Evolutionary conservation across 2,329 filamentous ascomycete species (phyloP).

Genomic region (Phoma herbarum): DNA sequence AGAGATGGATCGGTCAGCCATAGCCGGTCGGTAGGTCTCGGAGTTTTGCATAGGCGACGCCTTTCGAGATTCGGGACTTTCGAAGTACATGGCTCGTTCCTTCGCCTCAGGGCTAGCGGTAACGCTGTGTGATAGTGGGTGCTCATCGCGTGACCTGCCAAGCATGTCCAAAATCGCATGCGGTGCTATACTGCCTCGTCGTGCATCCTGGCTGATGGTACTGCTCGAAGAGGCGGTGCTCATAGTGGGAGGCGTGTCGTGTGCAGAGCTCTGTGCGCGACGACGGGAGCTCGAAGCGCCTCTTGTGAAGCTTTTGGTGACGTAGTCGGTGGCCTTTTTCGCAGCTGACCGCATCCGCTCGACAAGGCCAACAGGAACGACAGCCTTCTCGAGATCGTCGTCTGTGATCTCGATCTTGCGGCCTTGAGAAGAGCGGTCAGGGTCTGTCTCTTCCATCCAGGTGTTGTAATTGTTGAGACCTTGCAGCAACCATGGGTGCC

Average conservation of each 20-base stretch:
- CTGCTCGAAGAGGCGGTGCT: slow-evolving; percentile 63
- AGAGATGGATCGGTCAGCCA: slow-evolving; percentile 54
- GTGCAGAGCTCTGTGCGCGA: slow-evolving; percentile 63
- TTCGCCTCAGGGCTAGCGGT: slow-evolving; percentile 71
- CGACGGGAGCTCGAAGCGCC: slow-evolving; percentile 58
- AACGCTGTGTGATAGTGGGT: slow-evolving; percentile 78
- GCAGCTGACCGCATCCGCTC: slow-evolving; percentile 84
- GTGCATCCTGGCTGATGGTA: slow-evolving; percentile 63
- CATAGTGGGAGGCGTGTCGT: slow-evolving; percentile 63
- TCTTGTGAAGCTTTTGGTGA: slow-evolving; percentile 40
- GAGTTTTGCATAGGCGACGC: slow-evolving; percentile 50
- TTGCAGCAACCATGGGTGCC: slow-evolving; percentile 87
- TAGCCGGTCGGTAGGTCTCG: slow-evolving; percentile 39
- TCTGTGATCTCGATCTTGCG: slow-evolving; percentile 92
- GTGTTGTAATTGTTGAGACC: slow-evolving; percentile 76
- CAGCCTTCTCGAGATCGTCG: slow-evolving; percentile 88
- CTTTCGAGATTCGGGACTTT: slow-evolving; percentile 50
- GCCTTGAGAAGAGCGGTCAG: slow-evolving; percentile 77
- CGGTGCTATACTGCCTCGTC: slow-evolving; percentile 66
- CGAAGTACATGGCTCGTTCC: slow-evolving; percentile 47
- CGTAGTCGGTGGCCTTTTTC: slow-evolving; percentile 46
- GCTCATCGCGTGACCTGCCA: slow-evolving; percentile 65
- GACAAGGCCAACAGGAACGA: slow-evolving; percentile 86
- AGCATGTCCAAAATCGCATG: slow-evolving; percentile 66
- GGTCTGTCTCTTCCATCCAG: slow-evolving; percentile 97